Evolutionary conservation across 225 moss, liverwort and hornwort species (phyloP).

Genomic region (Sphagnum contortum): DNA sequence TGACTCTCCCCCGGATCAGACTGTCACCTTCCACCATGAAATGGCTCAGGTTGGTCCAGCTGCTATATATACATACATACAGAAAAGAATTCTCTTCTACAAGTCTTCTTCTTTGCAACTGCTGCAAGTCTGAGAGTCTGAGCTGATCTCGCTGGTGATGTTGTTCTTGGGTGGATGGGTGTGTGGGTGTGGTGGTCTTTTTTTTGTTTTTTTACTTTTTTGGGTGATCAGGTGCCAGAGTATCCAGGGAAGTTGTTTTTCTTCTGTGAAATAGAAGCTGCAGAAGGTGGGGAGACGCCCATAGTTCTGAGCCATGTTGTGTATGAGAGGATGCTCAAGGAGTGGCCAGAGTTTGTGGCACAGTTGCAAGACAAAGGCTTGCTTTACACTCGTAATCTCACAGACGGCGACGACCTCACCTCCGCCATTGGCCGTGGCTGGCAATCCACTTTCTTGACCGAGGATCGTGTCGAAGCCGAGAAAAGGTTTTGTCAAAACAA

Average conservation of each 20-base stretch:
- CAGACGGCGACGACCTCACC: constrained; percentile 88
- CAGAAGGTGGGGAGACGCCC: constrained; percentile 87
- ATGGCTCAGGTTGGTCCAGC: constrained; percentile 68
- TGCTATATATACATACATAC: no score
- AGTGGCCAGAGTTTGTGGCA: constrained; percentile 82
- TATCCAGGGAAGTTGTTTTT: constrained; percentile 79
- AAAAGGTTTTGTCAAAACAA: constrained; percentile 37
- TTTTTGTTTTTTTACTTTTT: no score
- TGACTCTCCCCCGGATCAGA: constrained; percentile 94
- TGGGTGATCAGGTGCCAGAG: constrained; percentile 59
- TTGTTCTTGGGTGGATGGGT: no score
- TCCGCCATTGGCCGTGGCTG: constrained; percentile 97
- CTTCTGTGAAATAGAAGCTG: constrained; percentile 78
- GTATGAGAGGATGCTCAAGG: constrained; percentile 71
- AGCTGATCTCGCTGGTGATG: no score
- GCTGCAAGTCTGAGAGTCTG: no score
- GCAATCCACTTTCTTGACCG: constrained; percentile 94
- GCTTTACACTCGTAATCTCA: constrained; percentile 74
- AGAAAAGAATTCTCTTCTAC: no score
- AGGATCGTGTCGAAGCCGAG: constrained; percentile 74
- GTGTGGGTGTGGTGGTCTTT: no score
- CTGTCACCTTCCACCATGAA: constrained; percentile 95
- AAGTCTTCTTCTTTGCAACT: no score
- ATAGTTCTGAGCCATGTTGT: constrained; percentile 80
- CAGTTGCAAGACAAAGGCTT: constrained; percentile 60